A percentile compares a stretch with the other conserved stretches of the same genome.
Evolutionary conservation across 2,329 filamentous ascomycete species (phyloP).

Genomic region (Shiraia sp.): DNA sequence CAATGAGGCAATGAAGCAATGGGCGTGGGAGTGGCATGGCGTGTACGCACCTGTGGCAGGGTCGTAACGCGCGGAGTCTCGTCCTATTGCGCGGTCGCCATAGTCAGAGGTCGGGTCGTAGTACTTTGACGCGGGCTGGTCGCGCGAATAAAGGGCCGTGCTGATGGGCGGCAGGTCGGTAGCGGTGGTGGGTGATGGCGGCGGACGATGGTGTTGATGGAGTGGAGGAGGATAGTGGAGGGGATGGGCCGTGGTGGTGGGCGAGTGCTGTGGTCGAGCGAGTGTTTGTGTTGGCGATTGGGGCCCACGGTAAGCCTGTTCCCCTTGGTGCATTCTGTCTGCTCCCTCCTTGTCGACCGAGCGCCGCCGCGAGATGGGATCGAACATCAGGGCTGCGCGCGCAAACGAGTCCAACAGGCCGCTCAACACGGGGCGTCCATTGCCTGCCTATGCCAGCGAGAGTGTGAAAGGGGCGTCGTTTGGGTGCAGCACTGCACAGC

Average conservation of each 20-base stretch:
- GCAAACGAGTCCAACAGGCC: too few relatives aligned
- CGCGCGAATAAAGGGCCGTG: conserved; percentile 45
- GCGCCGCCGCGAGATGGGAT: conserved; percentile 33
- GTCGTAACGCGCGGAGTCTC: conserved; percentile 39
- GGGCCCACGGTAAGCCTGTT: conserved; percentile 39
- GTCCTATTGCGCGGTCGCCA: conserved; percentile 39
- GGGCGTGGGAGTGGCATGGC: conserved; percentile 3
- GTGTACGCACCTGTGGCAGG: conserved; percentile 36
- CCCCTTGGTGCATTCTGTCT: conserved; percentile 42
- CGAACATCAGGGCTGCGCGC: conserved; percentile 30
- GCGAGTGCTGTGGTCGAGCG: conserved; percentile 39
- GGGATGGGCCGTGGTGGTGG: conserved; percentile 18
- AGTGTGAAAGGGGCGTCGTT: conserved; percentile 10
- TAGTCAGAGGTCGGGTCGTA: conserved; percentile 56
- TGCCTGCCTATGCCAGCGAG: too few relatives aligned
- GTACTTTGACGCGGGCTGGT: conserved; percentile 50
- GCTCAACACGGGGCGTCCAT: too few relatives aligned
- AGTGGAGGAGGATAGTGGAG: conserved; percentile 38
- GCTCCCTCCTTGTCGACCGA: conserved; percentile 36
- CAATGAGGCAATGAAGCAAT: conserved; percentile 2
- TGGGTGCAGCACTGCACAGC: conserved; percentile 11
- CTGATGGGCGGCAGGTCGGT: conserved; percentile 47
- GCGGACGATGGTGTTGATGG: conserved; percentile 22
- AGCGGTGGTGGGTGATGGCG: conserved; percentile 38
- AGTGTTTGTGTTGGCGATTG: conserved; percentile 42